A percentile compares a stretch with the other conserved stretches of the same genome.
Evolutionary conservation across 2,329 filamentous ascomycete genomes (phyloP).

Genomic region (Ramichloridium luteum): DNA sequence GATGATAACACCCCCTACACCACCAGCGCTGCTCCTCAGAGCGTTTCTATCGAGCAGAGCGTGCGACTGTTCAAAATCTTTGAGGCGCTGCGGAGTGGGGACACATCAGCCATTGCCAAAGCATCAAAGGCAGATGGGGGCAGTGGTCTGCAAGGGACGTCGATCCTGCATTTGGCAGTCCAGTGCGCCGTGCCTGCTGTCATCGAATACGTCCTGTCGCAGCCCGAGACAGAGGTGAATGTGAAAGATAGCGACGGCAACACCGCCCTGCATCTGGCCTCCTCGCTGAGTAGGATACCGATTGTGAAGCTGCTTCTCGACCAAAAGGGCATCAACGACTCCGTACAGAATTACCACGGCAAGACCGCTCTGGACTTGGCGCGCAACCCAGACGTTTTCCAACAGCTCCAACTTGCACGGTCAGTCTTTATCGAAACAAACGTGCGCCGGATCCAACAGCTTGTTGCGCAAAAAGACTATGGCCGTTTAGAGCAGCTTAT

Average conservation of each 20-base stretch:
- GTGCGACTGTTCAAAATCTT: conserved; percentile 90
- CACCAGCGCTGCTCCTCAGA: conserved; percentile 21
- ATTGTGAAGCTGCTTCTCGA: conserved; percentile 77
- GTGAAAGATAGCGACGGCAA: conserved; percentile 85
- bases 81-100: conserved; percentile 79
- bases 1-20: conserved; percentile 10
- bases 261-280: conserved; percentile 79
- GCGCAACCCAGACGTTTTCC: conserved; percentile 87
- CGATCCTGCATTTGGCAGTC: conserved; percentile 82
- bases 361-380: conserved; percentile 80
- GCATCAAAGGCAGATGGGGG: conserved; percentile 49
- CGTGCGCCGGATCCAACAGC: conserved; percentile 68
- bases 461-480: conserved; percentile 64
- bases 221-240: conserved; percentile 57
- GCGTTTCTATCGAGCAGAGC: conserved; percentile 66
- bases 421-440: conserved; percentile 83
- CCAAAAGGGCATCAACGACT: conserved; percentile 75
- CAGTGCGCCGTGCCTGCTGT: conserved; percentile 90
- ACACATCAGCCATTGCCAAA: conserved; percentile 79
- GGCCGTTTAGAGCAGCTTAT: conserved; percentile 65
- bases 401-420: conserved; percentile 79
- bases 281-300: conserved; percentile 64
- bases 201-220: conserved; percentile 84
- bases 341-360: conserved; percentile 70
- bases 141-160: conserved; percentile 61